These are phyloP conservation scores for Fusarium austroafricanum DNA, from an alignment of 2,329 filamentous ascomycete species.

Conservation along the genomic window DNA sequence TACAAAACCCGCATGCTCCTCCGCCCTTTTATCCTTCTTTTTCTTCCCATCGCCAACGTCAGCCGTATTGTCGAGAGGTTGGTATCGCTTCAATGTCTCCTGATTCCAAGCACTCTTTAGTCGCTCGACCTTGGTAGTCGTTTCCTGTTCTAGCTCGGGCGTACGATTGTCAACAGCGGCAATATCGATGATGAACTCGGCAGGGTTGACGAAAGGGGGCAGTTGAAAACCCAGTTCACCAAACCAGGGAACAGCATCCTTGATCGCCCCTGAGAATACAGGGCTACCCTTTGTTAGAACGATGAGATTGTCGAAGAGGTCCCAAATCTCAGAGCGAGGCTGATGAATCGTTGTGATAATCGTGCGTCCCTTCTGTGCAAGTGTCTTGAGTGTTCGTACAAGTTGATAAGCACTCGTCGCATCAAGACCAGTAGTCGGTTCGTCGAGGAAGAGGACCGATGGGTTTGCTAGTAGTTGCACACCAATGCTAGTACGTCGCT, in stretches of 20 bases:
- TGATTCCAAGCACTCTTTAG: conserved; percentile 71
- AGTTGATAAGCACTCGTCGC: conserved; percentile 82
- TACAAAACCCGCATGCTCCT: conserved; percentile 65
- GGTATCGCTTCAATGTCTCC: conserved; percentile 50
- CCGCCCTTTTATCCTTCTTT: conserved; percentile 36
- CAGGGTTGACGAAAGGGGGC: conserved; percentile 80
- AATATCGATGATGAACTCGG: conserved; percentile 80
- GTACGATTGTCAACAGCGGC: conserved; percentile 80
- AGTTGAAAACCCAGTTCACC: conserved; percentile 68
- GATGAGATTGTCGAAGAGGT: conserved; percentile 77
- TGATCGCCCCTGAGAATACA: conserved; percentile 72
- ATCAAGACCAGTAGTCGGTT: conserved; percentile 82
- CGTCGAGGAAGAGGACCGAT: conserved; percentile 81
- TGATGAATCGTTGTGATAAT: conserved; percentile 82
- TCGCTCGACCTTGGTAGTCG: conserved; percentile 67
- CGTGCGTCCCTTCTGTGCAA: conserved; percentile 76
- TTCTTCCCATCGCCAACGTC: conserved; percentile 22
- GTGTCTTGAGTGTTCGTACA: conserved; percentile 73
- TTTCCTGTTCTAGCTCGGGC: conserved; percentile 71
- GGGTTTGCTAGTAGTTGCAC: conserved; percentile 84
- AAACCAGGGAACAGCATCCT: conserved; percentile 73
- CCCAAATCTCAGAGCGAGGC: conserved; percentile 83
- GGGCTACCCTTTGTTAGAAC: conserved; percentile 75
- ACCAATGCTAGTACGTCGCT: conserved; percentile 79
- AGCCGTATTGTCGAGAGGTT: conserved; percentile 26